Evolutionary conservation across 148 eudicot genomes (phyloP).

Genomic region (Camellia granthamiana): DNA sequence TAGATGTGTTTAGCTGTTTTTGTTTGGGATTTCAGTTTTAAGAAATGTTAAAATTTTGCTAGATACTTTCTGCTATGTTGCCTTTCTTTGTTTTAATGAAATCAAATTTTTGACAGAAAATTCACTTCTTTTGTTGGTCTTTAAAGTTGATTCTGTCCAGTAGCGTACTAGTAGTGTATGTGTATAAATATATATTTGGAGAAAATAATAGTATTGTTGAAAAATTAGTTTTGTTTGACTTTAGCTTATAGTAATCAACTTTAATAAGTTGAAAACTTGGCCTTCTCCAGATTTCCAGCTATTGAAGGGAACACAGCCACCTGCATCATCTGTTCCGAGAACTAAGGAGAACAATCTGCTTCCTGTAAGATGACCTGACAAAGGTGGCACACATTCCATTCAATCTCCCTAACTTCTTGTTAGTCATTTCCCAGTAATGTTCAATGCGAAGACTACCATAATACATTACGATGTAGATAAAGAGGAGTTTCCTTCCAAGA

Average conservation of each 20-base stretch:
- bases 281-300: constrained; percentile 20
- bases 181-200: too few species aligned
- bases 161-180: too few species aligned
- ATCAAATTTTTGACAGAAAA: too few species aligned
- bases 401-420: constrained; percentile 42
- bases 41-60: too few species aligned
- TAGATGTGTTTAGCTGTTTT: too few species aligned
- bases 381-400: constrained; percentile 35
- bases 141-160: background rate
- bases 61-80: too few species aligned
- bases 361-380: constrained; percentile 45
- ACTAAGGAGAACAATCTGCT: constrained; percentile 15
- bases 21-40: too few species aligned
- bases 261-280: constrained; percentile 1
- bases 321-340: constrained; percentile 19
- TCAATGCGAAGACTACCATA: constrained; percentile 32
- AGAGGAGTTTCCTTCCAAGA: constrained; percentile 25
- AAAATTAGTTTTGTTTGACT: too few species aligned
- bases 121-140: too few species aligned
- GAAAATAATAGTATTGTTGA: too few species aligned
- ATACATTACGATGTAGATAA: constrained; percentile 63
- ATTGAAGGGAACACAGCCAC: constrained; percentile 6
- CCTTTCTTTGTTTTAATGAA: too few species aligned
- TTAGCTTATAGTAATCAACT: background rate
- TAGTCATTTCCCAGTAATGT: constrained; percentile 52